Percentiles rank a stretch among this genome's conserved stretches.
These are phyloP conservation scores for Lactarius hatsudake DNA, from an alignment of 768 basidiomycete species.

Conservation along the genomic window DNA sequence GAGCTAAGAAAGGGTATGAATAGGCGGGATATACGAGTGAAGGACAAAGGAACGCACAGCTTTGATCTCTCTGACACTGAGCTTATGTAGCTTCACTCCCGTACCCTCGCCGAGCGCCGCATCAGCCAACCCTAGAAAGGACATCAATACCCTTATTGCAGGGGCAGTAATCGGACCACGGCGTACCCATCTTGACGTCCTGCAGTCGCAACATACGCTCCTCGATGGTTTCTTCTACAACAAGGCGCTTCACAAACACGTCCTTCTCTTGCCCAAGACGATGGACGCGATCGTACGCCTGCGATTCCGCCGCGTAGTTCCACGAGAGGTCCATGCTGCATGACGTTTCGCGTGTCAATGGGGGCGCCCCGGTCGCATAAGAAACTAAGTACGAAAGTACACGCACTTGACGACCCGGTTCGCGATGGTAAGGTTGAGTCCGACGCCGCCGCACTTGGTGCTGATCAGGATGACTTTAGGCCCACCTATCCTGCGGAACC, in stretches of 20 bases:
- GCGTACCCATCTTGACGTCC: slow-evolving; percentile 57
- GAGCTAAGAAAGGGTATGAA: slow-evolving; percentile 24
- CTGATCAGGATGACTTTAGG: slow-evolving; percentile 67
- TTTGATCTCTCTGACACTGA: slow-evolving; percentile 69
- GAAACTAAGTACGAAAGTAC: background rate
- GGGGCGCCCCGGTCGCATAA: background rate
- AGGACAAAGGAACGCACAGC: slow-evolving; percentile 40
- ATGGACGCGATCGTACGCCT: slow-evolving; percentile 61
- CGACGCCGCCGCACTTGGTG: slow-evolving; percentile 68
- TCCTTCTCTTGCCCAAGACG: slow-evolving; percentile 69
- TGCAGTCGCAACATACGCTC: slow-evolving; percentile 73
- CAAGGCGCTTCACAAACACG: slow-evolving; percentile 64
- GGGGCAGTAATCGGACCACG: background rate
- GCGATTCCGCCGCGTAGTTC: slow-evolving; percentile 71
- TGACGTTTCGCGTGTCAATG: background rate
- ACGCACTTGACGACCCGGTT: slow-evolving; percentile 68
- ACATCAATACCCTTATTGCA: background rate
- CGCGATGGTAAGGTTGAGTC: slow-evolving; percentile 60
- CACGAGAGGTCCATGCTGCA: slow-evolving; percentile 67
- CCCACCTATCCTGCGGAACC: slow-evolving; percentile 54
- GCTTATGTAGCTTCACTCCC: slow-evolving; percentile 57
- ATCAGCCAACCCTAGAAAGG: slow-evolving; percentile 52
- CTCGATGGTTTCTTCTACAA: slow-evolving; percentile 69
- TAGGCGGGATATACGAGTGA: background rate
- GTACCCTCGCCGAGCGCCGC: slow-evolving; percentile 69